Evolutionary conservation across 2,329 filamentous ascomycete genomes (phyloP), one percentile per base, ranked within the genome.

Genomic region (Chrysoporthe puriensis): DNA sequence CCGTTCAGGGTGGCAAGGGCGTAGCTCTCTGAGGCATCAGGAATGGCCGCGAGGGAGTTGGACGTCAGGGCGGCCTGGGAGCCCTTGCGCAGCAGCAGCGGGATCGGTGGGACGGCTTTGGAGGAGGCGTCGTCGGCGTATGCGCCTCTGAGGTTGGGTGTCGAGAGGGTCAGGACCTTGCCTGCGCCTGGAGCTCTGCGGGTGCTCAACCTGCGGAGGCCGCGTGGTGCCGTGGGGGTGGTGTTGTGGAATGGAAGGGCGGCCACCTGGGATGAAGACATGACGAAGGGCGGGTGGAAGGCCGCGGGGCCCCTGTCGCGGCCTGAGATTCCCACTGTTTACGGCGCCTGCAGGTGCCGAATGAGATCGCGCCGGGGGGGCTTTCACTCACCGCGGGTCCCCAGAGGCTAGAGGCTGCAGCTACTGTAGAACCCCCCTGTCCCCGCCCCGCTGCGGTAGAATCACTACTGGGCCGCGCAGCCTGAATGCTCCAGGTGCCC

Each of bases 21-120:
- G 84, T 90, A 90, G 73, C 82, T 86, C 77, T 87, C 85, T 77
- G 82, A 88, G 72, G 86, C 87, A 87, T 91, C 88, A 73, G 88
- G 89, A 71, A 90, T 89, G 69, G 85, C 82, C 71, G 89, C 88
- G 65, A 91, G 83, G 36, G 88, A 88, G 74, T 81, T 82, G 69
- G 83, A 82, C 63, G 89, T 92, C 71, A 94, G 84, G 61, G 90
- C 88, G 70, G 88, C 90, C 71, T 92, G 82, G 62, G 90, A 93
- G 69, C 85, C 84, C 81, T 94, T 94, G 75, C 91, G 89, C 74
- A 86, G 84, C 72, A 90, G 82, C 68, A 83, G 81, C 58, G 76
- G 79, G 32, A 40, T 32, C 18, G 68, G 67, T 13, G 65, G 57
- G 42, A 80, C 76, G 52, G 83, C 80, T 71, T 81, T 82, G 62